Percentiles rank a stretch among this genome's conserved stretches.
phyloP scores from a whole-genome alignment of 768 basidiomycete species.

The Cystofilobasidium macerans region DNA sequence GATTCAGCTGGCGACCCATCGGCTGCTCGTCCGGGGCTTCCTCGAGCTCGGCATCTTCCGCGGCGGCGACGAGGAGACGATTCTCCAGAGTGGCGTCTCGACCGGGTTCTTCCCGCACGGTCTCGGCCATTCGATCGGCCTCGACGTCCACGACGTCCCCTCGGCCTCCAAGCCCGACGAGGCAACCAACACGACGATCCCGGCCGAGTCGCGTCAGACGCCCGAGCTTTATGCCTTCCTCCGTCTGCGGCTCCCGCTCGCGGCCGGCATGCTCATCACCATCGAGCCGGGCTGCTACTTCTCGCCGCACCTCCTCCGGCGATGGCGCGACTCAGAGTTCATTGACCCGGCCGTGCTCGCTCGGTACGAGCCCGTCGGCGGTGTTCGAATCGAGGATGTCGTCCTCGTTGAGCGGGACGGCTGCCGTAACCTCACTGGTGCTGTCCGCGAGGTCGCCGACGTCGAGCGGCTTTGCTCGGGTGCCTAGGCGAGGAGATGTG shows the following conservation, averaged over 20 bases:
- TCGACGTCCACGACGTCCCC: conserved; percentile 90
- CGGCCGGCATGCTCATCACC: conserved; percentile 76
- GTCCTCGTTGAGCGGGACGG: conserved; percentile 64
- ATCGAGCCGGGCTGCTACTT: conserved; percentile 83
- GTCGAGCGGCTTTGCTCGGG: conserved; percentile 75
- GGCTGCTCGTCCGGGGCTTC: conserved; percentile 68
- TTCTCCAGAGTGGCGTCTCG: conserved; percentile 64
- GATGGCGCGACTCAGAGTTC: conserved; percentile 52
- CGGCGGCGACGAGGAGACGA: conserved; percentile 46
- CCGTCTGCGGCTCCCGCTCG: conserved; percentile 61
- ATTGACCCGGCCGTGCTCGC: conserved; percentile 60
- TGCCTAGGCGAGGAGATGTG: too few species aligned
- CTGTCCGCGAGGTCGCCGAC: conserved; percentile 69
- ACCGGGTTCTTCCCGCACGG: conserved; percentile 93
- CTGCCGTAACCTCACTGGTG: conserved; percentile 74
- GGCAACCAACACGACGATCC: conserved; percentile 42
- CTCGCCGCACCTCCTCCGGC: conserved; percentile 61
- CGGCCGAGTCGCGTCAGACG: conserved; percentile 38
- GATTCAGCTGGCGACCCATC: conserved; percentile 73
- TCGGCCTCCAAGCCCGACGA: conserved; percentile 60
- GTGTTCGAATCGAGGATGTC: conserved; percentile 88
- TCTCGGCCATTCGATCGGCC: conserved; percentile 49
- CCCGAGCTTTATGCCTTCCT: conserved; percentile 68
- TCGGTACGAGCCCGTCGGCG: conserved; percentile 70
- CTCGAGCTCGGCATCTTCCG: conserved; percentile 76